These are phyloP conservation scores for Mucor sp. DNA, from an alignment of 371 early-diverging fungal species.

Conservation along the genomic window DNA sequence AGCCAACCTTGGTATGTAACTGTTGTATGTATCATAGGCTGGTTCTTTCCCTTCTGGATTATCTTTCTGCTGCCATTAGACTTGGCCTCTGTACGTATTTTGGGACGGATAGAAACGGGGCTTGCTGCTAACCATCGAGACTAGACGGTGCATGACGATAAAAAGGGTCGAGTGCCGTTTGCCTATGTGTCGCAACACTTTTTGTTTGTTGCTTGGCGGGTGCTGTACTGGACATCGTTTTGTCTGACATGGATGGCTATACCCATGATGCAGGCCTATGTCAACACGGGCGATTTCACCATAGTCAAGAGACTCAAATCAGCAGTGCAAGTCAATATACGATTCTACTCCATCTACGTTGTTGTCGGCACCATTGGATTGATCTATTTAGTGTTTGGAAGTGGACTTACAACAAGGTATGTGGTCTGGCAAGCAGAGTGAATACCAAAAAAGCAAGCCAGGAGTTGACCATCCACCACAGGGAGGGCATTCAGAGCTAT, in stretches of 20 bases:
- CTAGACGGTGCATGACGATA: conserved; percentile 65
- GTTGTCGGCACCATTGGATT: conserved; percentile 65
- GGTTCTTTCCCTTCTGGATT: conserved; percentile 91
- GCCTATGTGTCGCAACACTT: conserved; percentile 73
- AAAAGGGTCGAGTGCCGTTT: conserved; percentile 73
- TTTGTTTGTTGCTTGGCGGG: conserved; percentile 80
- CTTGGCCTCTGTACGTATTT: conserved; percentile 77
- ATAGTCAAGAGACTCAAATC: conserved; percentile 62
- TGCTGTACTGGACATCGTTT: conserved; percentile 92
- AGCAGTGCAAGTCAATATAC: conserved; percentile 78
- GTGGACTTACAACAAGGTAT: conserved; percentile 48
- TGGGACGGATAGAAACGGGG: not conserved
- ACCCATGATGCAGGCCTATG: conserved; percentile 85
- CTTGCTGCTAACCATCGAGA: not conserved
- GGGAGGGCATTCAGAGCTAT: conserved; percentile 73
- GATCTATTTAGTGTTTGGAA: conserved; percentile 70
- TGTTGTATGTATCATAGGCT: conserved; percentile 64
- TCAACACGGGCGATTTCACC: conserved; percentile 84
- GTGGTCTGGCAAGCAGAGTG: too few species aligned
- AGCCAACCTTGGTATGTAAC: conserved; percentile 74
- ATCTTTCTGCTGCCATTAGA: conserved; percentile 89
- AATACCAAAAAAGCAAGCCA: too few species aligned
- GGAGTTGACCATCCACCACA: conserved; percentile 4
- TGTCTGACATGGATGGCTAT: conserved; percentile 84
- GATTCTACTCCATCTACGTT: conserved; percentile 67